Conservation (phyloP, 257 asterid genomes). For the Ballota nigra region DNA sequence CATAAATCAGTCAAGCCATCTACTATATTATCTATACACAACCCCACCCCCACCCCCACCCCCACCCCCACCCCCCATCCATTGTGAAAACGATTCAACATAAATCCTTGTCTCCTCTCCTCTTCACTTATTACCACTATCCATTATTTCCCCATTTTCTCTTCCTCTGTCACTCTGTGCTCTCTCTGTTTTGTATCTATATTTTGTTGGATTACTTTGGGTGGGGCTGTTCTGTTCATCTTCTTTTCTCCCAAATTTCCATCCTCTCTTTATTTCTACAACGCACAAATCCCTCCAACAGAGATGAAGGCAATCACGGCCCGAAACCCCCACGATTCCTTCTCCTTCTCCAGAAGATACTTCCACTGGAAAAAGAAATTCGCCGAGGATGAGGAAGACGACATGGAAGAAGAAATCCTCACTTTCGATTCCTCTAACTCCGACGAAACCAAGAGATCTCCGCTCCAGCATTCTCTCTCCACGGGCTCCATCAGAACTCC, state of each 20-base stretch:
- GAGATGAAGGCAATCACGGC: slow-evolving; percentile 71
- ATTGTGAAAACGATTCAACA: slow-evolving; percentile 16
- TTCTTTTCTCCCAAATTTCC: slow-evolving; percentile 40
- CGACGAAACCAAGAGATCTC: slow-evolving; percentile 23
- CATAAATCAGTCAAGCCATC: slow-evolving; percentile 23
- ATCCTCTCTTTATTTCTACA: background rate
- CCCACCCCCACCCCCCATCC: slow-evolving; percentile 21
- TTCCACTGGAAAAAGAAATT: slow-evolving; percentile 62
- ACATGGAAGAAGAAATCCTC: slow-evolving; percentile 48
- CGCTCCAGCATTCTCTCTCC: slow-evolving; percentile 37
- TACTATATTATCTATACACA: background rate
- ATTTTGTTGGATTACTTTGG: slow-evolving; percentile 45
- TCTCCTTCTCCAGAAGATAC: slow-evolving; percentile 86
- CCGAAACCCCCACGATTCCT: slow-evolving; percentile 57
- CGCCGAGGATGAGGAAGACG: slow-evolving; percentile 52
- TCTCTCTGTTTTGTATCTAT: slow-evolving; percentile 17
- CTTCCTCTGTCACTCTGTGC: background rate
- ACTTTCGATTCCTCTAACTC: slow-evolving; percentile 19
- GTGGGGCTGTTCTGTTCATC: slow-evolving; percentile 80
- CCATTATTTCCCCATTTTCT: background rate
- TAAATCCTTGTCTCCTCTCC: slow-evolving; percentile 36
- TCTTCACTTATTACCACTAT: slow-evolving; percentile 15
- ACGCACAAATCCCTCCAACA: background rate
- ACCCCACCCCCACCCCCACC: slow-evolving; percentile 18
- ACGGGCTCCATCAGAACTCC: slow-evolving; percentile 29